Evolutionary conservation across 1,284 basidiomycete genomes (phyloP), one percentile per base, ranked within the genome.

Genomic region (Ceratobasidium sp.): DNA sequence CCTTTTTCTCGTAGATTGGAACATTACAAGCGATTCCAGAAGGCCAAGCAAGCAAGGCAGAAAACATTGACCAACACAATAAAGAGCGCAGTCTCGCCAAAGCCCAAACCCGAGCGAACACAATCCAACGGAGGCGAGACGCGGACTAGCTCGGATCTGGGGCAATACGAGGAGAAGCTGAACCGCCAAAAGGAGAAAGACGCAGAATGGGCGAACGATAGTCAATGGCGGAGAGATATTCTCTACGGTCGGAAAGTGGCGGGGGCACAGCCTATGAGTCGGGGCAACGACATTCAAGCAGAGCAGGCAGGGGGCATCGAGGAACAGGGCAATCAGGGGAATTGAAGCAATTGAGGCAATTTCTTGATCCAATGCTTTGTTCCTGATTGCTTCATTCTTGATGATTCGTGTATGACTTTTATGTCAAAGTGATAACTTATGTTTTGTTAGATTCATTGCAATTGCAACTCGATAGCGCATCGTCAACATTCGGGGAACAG

Each of bases 41-140:
- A 67, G 51, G 30, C 49, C 36, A 67, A 67, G 36, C 4, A 53
- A 42, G 64, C 64, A 8, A 67, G 25, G 59, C 51, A 14, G 58
- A 72, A 16, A 70, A 67, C 56, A 73, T 66, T 69, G 72, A 73
- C 51, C 23, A 33, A 2, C 64, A 72, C 44, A 28, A 33, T 48
- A 42, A 76, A 40, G 62, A 74, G 33, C 23, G 38, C 51, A n/a
- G 49, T 46, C 56, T 63, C 60, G 40, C 25, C 30, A 51, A 74
- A 44, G 23, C 16, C 46, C 48, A 62, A 67, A 25, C 8, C 12
- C 7, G 49, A 44, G n/a, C 40, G 42, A 51, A 33, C 30, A 23
- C 30, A 53, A 28, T 67, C 67, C n/a, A 14, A 18, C 18, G 14
- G 25, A 14, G 40, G 38, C 33, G 30, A 61, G 28, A 42, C 16